phyloP scores from a whole-genome alignment of 768 basidiomycete genomes.

The Pholiota molesta region DNA sequence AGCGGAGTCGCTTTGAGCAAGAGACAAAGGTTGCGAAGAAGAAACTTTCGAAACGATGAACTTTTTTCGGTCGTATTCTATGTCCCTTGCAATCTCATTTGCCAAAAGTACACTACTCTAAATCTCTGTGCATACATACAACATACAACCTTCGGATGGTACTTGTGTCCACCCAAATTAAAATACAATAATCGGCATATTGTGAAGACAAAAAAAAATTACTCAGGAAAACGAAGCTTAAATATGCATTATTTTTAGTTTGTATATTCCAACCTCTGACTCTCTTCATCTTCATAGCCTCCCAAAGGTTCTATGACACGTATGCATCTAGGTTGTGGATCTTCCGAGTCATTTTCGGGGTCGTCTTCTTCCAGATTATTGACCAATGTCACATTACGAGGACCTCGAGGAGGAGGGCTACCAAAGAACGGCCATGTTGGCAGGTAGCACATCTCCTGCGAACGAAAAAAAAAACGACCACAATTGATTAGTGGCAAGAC shows the following conservation, averaged over 20 bases:
- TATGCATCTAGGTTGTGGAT: conserved; percentile 10
- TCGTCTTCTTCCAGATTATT: not conserved
- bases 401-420: not conserved
- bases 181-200: not conserved
- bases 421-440: conserved; percentile 46
- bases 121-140: not conserved
- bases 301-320: not conserved
- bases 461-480: not conserved
- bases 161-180: not conserved
- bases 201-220: not conserved
- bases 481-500: not conserved
- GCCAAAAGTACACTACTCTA: conserved; percentile 1
- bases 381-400: not conserved
- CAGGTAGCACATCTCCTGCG: conserved; percentile 45
- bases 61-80: not conserved
- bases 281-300: not conserved
- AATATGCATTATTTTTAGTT: not conserved
- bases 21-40: conserved; percentile 48
- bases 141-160: not conserved
- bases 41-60: conserved; percentile 22
- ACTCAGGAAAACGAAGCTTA: not conserved
- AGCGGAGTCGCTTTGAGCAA: conserved; percentile 53
- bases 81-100: not conserved
- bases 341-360: not conserved
- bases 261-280: not conserved